Conservation (phyloP, 345 rosid genomes). For the Moringa oleifera region DNA sequence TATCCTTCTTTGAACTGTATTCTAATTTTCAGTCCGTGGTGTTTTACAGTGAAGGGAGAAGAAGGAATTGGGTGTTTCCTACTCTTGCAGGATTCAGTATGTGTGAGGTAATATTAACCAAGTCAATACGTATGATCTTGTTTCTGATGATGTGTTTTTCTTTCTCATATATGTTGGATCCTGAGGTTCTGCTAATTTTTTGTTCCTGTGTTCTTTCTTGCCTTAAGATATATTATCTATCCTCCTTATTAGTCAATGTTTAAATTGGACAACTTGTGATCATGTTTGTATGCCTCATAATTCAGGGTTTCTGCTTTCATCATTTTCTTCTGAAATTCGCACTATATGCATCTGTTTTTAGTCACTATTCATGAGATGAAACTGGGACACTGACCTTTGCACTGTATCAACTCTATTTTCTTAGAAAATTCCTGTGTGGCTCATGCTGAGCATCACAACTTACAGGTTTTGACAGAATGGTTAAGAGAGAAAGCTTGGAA, state of each 20-base stretch:
- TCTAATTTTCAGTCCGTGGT: constrained; percentile 20
- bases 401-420: neutral
- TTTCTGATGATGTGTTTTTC: too few relatives aligned
- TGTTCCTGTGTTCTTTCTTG: too few relatives aligned
- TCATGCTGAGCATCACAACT: neutral
- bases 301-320: neutral
- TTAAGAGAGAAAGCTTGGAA: neutral
- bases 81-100: constrained; percentile 42
- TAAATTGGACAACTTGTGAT: neutral
- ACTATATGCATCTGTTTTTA: neutral
- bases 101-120: constrained; percentile 46
- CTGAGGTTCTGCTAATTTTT: too few relatives aligned
- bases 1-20: neutral
- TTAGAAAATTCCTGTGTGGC: neutral
- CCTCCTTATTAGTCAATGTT: neutral
- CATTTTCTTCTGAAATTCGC: too few relatives aligned
- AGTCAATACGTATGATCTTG: constrained; percentile 9
- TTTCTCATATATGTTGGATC: too few relatives aligned
- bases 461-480: neutral
- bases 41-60: constrained; percentile 75
- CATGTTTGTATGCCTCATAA: neutral
- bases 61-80: constrained; percentile 95
- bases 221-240: neutral
- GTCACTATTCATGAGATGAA: neutral
- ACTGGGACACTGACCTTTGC: neutral